Evolutionary conservation across 2,329 filamentous ascomycete genomes (phyloP).

Genomic region (Ilyonectria robusta): DNA sequence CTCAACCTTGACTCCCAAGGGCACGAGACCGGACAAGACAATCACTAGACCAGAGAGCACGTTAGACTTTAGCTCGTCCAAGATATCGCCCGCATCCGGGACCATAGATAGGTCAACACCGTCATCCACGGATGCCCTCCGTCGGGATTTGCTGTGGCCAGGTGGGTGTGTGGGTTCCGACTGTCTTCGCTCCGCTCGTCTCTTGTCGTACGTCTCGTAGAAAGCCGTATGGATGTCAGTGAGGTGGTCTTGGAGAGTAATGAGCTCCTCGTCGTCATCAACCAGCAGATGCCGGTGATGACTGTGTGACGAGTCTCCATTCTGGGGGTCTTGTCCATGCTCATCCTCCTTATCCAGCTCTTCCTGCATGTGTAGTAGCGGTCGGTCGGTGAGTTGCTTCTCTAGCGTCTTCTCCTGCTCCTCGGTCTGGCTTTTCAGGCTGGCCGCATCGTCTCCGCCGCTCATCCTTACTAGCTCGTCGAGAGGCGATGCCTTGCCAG

Average conservation of each 20-base stretch:
- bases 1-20: constrained; percentile 83
- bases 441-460: constrained; percentile 75
- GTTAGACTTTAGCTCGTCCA: constrained; percentile 83
- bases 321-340: constrained; percentile 44
- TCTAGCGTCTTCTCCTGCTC: constrained; percentile 91
- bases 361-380: constrained; percentile 92
- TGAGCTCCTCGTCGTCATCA: constrained; percentile 89
- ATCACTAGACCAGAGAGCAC: constrained; percentile 83
- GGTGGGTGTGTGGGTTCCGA: constrained; percentile 54
- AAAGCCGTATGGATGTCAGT: constrained; percentile 83
- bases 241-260: constrained; percentile 82
- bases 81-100: constrained; percentile 88
- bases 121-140: constrained; percentile 54
- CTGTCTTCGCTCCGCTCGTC: constrained; percentile 55
- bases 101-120: constrained; percentile 67
- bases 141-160: constrained; percentile 50
- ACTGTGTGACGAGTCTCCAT: constrained; percentile 46
- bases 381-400: constrained; percentile 90
- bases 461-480: constrained; percentile 85
- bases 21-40: constrained; percentile 92
- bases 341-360: constrained; percentile 85
- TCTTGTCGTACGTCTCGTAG: constrained; percentile 84
- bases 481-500: constrained; percentile 64
- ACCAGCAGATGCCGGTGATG: constrained; percentile 80
- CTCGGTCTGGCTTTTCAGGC: constrained; percentile 82